A percentile compares a stretch with the other conserved stretches of the same genome.
Conservation (phyloP, 1,139 yeast species). For the Candida tropicalis region DNA sequence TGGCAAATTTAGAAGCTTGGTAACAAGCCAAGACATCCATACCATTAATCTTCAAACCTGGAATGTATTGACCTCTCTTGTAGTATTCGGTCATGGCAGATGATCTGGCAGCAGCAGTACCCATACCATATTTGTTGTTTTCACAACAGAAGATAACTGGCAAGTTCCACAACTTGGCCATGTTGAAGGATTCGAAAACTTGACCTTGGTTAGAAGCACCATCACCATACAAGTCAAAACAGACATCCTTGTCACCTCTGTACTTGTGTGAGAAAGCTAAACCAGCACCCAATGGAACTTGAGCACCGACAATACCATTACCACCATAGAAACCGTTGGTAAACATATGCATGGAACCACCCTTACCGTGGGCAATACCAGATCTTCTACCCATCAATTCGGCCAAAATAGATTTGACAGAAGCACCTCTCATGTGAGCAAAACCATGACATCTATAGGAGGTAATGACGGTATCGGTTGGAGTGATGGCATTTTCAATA, state of each 20-base stretch:
- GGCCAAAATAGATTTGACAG: slow-evolving; percentile 87
- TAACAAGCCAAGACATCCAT: slow-evolving; percentile 96
- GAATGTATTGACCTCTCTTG: slow-evolving; percentile 99
- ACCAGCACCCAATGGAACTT: slow-evolving; percentile 97
- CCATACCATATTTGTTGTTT: slow-evolving; percentile 99
- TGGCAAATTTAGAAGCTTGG: slow-evolving; percentile 96
- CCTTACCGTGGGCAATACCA: slow-evolving; percentile 96
- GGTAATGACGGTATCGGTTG: slow-evolving; percentile 86
- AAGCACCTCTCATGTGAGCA: slow-evolving; percentile 93
- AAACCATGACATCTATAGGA: slow-evolving; percentile 99
- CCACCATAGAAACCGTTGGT: slow-evolving; percentile 97
- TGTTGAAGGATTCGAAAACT: slow-evolving; percentile 94
- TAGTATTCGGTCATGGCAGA: slow-evolving; percentile 96
- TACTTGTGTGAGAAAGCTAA: slow-evolving; percentile 97
- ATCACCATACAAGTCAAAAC: slow-evolving; percentile 93
- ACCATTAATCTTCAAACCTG: slow-evolving; percentile 97
- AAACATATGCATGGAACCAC: slow-evolving; percentile 99
- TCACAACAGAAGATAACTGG: slow-evolving; percentile 96
- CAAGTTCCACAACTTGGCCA: slow-evolving; percentile 98
- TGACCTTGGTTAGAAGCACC: slow-evolving; percentile 99
- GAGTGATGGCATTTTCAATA: slow-evolving; percentile 89
- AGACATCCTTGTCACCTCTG: slow-evolving; percentile 76
- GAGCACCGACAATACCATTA: slow-evolving; percentile 99
- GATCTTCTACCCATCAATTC: slow-evolving; percentile 96
- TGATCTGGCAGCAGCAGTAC: slow-evolving; percentile 95